These are phyloP conservation scores for Lepidium africanum DNA, from an alignment of 345 rosid species.

Conservation along the genomic window DNA sequence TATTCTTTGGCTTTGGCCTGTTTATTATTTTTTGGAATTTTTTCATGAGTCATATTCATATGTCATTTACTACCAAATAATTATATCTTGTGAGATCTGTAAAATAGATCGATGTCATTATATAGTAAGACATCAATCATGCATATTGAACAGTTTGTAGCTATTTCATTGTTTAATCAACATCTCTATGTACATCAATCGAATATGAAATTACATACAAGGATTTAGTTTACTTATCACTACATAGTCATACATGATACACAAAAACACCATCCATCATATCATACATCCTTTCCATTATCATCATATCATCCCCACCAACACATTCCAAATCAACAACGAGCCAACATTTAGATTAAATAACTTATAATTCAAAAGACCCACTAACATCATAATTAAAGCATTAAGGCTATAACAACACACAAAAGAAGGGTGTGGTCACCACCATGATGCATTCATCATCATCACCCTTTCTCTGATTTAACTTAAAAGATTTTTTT, in stretches of 20 bases:
- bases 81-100: neutral
- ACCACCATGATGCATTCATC: conserved; percentile 25
- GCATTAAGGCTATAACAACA: conserved; percentile 21
- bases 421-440: conserved; percentile 21
- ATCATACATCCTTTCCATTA: conserved; percentile 19
- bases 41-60: neutral
- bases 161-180: neutral
- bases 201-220: neutral
- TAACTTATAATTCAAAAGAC: conserved; percentile 1
- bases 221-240: neutral
- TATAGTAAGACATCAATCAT: neutral
- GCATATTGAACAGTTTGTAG: neutral
- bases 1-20: neutral
- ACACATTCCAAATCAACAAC: conserved; percentile 10
- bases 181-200: neutral
- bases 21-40: conserved; percentile 19
- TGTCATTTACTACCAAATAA: neutral
- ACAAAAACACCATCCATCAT: conserved; percentile 19
- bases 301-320: neutral
- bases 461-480: conserved; percentile 26
- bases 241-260: conserved; percentile 1
- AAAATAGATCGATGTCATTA: neutral
- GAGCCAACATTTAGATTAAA: conserved; percentile 20
- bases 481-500: neutral
- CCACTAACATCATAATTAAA: conserved; percentile 20